Base-by-base conservation (phyloP, 768 basidiomycete species). In the Leucocoprinus sp. region DNA sequence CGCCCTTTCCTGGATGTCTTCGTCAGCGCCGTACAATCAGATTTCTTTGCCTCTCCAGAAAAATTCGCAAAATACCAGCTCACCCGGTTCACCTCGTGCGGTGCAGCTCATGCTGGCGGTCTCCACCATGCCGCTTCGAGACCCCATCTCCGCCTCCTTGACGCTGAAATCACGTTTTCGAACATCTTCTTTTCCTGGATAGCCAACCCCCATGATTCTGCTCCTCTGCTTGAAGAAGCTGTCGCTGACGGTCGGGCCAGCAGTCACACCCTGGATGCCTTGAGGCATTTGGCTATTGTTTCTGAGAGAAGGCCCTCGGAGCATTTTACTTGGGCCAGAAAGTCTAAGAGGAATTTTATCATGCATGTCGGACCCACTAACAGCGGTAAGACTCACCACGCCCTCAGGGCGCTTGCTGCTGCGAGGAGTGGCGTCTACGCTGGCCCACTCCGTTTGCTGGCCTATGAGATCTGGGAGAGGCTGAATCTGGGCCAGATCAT, bases 281-380 rank as follows among this genome's bases (percentile, higher is more conserved):
- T 48, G 21, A 27, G 46, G 4, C 26, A 41, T 26, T 5, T 48
- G 7, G 46, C 40, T 19, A 5, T 26, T 4, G 46, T 36, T 2
- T 31, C 39, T 4, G n/a, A 27, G 14, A 31, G 46, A 2, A 28
- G 39, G 17, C 74, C 75, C 0, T 72, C 71, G 0, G 79, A 81
- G 48, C 57, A 64, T 8, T 80, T 59, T 54, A 56, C 65, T 0
- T 14, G 42, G 7, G 80, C 91, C 0, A 79, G 95, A 8, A 55
- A 60, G 8, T 65, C 81, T 51, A 72, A 70, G 14, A 75, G 93
- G 15, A 88, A 82, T 54, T 68, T 98, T 54, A 84, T 93, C 60
- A 82, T 98, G 71, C 95, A 99, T 55, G 91, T 99, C 31, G 96
- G 95, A 0, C 96, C 96, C 0, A 98, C 96, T 18, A 99, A 98